phyloP scores from a whole-genome alignment of 805 yeast species.

The Sugiyamaella marilandica region DNA sequence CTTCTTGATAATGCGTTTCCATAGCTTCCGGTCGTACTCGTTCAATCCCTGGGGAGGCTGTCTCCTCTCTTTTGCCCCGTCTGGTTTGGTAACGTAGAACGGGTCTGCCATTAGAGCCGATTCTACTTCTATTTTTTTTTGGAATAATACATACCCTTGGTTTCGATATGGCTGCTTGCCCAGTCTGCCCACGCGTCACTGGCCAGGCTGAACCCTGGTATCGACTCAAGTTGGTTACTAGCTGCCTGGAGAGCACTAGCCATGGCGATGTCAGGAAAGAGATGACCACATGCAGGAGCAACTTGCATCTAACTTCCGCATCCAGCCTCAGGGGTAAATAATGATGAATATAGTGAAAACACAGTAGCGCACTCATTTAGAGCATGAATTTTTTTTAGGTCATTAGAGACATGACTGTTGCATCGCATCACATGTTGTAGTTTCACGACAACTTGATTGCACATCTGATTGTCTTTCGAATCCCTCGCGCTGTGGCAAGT shows the following conservation, averaged over 20 bases:
- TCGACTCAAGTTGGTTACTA: constrained; percentile 32
- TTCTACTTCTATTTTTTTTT: too few species aligned
- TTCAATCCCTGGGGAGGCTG: constrained; percentile 56
- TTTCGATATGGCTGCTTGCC: constrained; percentile 60
- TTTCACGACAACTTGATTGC: too few species aligned
- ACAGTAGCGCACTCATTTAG: too few species aligned
- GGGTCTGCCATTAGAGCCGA: constrained; percentile 24
- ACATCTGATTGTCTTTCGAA: too few species aligned
- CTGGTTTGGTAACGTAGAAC: constrained; percentile 31
- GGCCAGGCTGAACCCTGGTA: constrained; percentile 57
- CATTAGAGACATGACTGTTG: too few species aligned
- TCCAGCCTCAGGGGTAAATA: too few species aligned
- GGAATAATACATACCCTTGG: constrained; percentile 35
- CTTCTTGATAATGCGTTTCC: constrained; percentile 66
- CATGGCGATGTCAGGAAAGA: neutral
- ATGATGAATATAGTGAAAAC: too few species aligned
- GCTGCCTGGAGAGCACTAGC: constrained; percentile 1
- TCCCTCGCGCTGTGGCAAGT: too few species aligned
- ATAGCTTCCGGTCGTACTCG: constrained; percentile 56
- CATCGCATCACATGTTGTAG: too few species aligned
- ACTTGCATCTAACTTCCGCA: too few species aligned
- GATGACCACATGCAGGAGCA: neutral
- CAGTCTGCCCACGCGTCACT: constrained; percentile 59
- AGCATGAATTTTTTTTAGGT: too few species aligned
- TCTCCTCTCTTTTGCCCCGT: constrained; percentile 53